A percentile compares a stretch with the other conserved stretches of the same genome.
phyloP scores from a whole-genome alignment of 768 basidiomycete species.

The Lactarius hengduanensis region DNA sequence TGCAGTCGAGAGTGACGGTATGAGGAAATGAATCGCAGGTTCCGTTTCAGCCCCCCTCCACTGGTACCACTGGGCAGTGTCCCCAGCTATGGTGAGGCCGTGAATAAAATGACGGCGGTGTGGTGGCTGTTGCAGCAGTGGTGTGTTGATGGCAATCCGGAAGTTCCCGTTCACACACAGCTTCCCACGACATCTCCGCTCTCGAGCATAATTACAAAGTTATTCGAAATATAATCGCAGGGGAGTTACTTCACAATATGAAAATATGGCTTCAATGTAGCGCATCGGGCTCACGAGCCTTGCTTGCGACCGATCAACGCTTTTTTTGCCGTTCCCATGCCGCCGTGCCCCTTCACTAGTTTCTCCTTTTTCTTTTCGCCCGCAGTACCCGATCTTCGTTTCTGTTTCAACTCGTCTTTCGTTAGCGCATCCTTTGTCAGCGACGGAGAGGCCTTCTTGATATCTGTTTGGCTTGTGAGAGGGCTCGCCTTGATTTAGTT shows the following conservation, averaged over 20 bases:
- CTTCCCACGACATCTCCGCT: background rate
- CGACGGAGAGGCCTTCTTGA: slow-evolving; percentile 23
- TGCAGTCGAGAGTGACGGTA: background rate
- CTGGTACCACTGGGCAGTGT: background rate
- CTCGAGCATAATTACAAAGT: background rate
- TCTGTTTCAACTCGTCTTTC: slow-evolving; percentile 53
- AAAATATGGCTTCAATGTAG: too few species aligned
- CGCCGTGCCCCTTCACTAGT: slow-evolving; percentile 36
- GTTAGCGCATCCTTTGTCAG: slow-evolving; percentile 31
- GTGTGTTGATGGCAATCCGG: background rate
- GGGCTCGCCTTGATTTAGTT: background rate
- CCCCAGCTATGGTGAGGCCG: background rate
- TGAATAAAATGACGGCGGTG: background rate
- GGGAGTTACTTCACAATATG: background rate
- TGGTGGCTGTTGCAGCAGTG: background rate
- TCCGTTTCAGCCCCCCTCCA: background rate
- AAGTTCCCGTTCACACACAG: background rate
- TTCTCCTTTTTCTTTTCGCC: slow-evolving; percentile 60
- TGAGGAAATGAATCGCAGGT: background rate
- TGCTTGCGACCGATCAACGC: slow-evolving; percentile 43
- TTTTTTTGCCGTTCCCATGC: slow-evolving; percentile 54
- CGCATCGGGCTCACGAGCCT: background rate
- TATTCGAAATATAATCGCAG: background rate
- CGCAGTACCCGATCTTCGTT: slow-evolving; percentile 41
- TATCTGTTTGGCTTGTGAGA: slow-evolving; percentile 24